phyloP scores from a whole-genome alignment of 345 rosid genomes.

The Hirschfeldia incana region DNA sequence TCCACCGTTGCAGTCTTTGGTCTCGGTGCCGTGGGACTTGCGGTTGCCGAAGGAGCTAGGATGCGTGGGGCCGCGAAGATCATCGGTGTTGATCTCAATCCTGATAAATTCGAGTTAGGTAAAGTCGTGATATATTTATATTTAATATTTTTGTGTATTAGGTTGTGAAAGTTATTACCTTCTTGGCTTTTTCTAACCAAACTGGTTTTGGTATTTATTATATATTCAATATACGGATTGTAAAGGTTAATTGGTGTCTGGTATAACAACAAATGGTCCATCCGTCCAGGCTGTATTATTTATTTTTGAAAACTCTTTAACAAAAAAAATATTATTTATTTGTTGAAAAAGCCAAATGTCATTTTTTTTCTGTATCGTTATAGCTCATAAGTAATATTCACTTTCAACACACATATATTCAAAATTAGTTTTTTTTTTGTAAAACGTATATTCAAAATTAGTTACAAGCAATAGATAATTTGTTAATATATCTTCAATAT shows the following conservation, averaged over 20 bases:
- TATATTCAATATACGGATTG: background rate
- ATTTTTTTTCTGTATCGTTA: background rate
- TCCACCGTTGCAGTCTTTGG: slow-evolving; percentile 74
- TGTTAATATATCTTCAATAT: background rate
- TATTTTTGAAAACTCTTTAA: no score
- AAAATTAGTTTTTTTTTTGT: background rate
- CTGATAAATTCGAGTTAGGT: slow-evolving; percentile 60
- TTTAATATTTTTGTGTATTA: background rate
- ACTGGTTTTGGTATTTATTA: background rate
- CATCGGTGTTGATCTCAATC: slow-evolving; percentile 69
- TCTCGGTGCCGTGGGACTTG: slow-evolving; percentile 71
- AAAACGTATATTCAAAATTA: no score
- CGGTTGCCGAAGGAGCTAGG: slow-evolving; percentile 76
- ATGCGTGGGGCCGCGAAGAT: slow-evolving; percentile 58
- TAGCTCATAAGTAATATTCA: background rate
- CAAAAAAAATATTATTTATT: background rate
- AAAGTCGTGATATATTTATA: background rate
- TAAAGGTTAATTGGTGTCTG: no score
- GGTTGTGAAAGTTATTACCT: background rate
- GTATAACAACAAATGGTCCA: no score
- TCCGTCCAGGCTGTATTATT: no score
- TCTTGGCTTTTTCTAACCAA: background rate
- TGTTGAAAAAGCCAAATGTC: background rate
- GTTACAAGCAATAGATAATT: background rate
- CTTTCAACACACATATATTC: background rate